phyloP scores from a whole-genome alignment of 108 stramenopile genomes.

The Stephanodiscus triporus region DNA sequence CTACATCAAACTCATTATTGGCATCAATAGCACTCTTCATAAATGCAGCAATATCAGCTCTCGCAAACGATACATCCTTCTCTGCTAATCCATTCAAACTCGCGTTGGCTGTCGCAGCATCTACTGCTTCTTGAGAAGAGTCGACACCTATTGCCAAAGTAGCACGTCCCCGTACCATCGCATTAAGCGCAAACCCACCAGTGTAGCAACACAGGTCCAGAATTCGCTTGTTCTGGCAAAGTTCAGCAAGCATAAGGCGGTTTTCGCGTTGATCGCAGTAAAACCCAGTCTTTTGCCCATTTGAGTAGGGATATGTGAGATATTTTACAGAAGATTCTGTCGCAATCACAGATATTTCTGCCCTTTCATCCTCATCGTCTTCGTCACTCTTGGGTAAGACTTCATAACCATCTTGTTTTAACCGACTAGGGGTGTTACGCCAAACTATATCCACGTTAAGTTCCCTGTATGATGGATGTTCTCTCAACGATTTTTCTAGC shows the following conservation, averaged over 20 bases:
- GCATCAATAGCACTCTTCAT: constrained; percentile 66
- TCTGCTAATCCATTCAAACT: constrained; percentile 69
- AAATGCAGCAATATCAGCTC: constrained; percentile 77
- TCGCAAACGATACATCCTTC: constrained; percentile 57
- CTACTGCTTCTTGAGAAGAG: constrained; percentile 85
- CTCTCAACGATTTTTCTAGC: constrained; percentile 46
- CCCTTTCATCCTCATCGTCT: constrained; percentile 32
- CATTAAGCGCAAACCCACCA: constrained; percentile 90
- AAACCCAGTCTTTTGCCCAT: constrained; percentile 96
- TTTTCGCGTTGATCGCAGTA: constrained; percentile 98
- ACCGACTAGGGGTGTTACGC: constrained; percentile 68
- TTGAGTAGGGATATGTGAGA: constrained; percentile 62
- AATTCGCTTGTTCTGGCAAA: constrained; percentile 67
- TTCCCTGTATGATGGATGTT: constrained; percentile 42
- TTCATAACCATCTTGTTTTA: constrained; percentile 79
- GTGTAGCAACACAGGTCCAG: constrained; percentile 91
- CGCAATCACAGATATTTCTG: constrained; percentile 54
- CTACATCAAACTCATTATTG: constrained; percentile 71
- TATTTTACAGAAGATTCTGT: constrained; percentile 85
- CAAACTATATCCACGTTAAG: constrained; percentile 64
- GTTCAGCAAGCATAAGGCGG: constrained; percentile 62
- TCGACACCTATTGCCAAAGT: constrained; percentile 75
- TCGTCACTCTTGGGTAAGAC: constrained; percentile 15
- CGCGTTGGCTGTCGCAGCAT: constrained; percentile 72
- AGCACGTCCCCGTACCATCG: constrained; percentile 67